phyloP scores from a whole-genome alignment of 2,329 filamentous ascomycete genomes.

The Harringtonia aguacate region DNA sequence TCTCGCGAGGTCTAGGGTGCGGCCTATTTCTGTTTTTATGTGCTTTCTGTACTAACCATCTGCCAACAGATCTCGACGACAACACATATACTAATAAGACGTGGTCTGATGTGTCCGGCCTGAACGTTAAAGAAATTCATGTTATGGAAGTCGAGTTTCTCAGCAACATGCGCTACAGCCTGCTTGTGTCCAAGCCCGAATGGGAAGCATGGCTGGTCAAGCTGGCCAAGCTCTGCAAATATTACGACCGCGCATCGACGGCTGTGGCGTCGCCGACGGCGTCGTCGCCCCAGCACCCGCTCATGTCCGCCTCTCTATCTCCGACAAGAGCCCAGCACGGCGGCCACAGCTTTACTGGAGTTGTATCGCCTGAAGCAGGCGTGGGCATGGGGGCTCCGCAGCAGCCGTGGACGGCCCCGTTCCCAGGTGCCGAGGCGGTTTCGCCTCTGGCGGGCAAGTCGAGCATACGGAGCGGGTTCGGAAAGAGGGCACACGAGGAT shows the following conservation, averaged over 20 bases:
- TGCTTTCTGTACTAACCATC: constrained; percentile 10
- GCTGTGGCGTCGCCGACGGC: constrained; percentile 18
- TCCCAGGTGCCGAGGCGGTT: constrained; percentile 26
- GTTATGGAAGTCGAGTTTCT: constrained; percentile 99
- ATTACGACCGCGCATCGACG: constrained; percentile 56
- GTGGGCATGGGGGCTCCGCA: neutral
- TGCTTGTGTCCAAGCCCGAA: constrained; percentile 74
- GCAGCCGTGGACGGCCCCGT: neutral
- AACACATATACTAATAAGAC: constrained; percentile 99
- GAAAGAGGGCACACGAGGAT: constrained; percentile 39
- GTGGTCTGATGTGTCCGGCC: constrained; percentile 95
- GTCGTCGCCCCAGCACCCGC: constrained; percentile 25
- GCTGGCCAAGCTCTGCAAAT: constrained; percentile 71
- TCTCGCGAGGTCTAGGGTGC: too few species aligned
- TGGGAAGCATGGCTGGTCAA: constrained; percentile 84
- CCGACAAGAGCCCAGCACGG: constrained; percentile 28
- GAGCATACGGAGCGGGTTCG: constrained; percentile 24
- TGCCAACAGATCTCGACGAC: constrained; percentile 67
- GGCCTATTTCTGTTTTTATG: constrained; percentile 9
- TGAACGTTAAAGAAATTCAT: constrained; percentile 89
- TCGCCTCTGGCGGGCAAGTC: constrained; percentile 40
- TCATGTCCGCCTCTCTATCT: constrained; percentile 37
- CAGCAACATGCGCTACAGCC: constrained; percentile 93
- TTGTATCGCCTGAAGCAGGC: too few species aligned
- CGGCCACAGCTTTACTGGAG: neutral